Percentiles rank a stretch among this genome's conserved stretches.
Evolutionary conservation across 78 protist species (phyloP).

Genomic region (Polysphondylium violaceum): DNA sequence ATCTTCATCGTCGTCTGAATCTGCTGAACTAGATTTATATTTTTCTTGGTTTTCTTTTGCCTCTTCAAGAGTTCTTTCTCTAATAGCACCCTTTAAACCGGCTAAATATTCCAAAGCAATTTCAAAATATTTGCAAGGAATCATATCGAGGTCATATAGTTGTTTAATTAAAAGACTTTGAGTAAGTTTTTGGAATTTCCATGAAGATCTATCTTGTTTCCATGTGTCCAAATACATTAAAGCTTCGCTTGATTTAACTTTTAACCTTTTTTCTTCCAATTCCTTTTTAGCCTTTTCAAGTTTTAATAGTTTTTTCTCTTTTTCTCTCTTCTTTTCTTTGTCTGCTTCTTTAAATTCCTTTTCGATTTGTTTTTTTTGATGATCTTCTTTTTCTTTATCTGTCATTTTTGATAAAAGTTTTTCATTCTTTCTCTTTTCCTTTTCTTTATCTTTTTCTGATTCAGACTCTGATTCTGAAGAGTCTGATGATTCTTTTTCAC

Average conservation of each 20-base stretch:
- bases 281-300: neutral
- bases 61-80: slow-evolving; percentile 30
- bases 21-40: neutral
- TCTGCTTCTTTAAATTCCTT: slow-evolving; percentile 61
- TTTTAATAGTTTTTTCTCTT: slow-evolving; percentile 31
- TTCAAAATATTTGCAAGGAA: slow-evolving; percentile 52
- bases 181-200: slow-evolving; percentile 55
- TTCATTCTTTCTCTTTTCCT: slow-evolving; percentile 1
- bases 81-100: slow-evolving; percentile 15
- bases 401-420: slow-evolving; percentile 13
- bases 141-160: slow-evolving; percentile 14
- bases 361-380: slow-evolving; percentile 31
- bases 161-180: slow-evolving; percentile 21
- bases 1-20: neutral
- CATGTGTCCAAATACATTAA: slow-evolving; percentile 31
- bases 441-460: slow-evolving; percentile 21
- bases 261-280: slow-evolving; percentile 26
- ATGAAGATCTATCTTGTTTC: slow-evolving; percentile 38
- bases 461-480: neutral
- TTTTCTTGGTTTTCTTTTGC: slow-evolving; percentile 23
- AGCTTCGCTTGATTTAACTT: slow-evolving; percentile 7
- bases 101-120: slow-evolving; percentile 37
- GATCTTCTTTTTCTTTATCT: neutral
- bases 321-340: slow-evolving; percentile 49
- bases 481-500: no score